Base-by-base conservation (phyloP, 2,329 filamentous ascomycete species). In the Fusarium keratoplasticum region DNA sequence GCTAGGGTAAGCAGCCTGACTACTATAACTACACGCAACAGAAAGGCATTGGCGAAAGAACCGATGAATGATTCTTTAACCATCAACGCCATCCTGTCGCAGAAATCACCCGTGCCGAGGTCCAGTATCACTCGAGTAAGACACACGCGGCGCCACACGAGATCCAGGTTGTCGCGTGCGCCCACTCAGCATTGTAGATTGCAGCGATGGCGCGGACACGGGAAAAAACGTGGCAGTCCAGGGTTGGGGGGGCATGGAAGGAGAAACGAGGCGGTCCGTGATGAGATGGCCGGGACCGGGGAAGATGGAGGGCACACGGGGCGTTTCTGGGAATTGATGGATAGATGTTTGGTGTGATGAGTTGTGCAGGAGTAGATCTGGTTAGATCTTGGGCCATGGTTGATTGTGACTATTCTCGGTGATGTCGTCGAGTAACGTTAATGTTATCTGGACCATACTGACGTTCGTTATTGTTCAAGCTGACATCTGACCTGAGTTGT, bases 221-320 rank as follows among this genome's bases (percentile, higher is more conserved):
- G 57, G 25, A 6, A 44, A 76, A 75, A 79, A 79, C 77, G 75
- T 79, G 78, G 77, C 75, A 61, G 69, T 52, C 69, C 62, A 60
- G 77, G 77, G 75, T 72, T 72, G 67, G 58, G 57, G 57, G 59
- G 27, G 14, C 58, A 66, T 70, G 54, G 54, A 72, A 66, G 25
- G 31, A 71, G 66, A 61, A 65, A 62, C 61, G 71, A 74, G 57
- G 67, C 67, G 71, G 70, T 33, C 73, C 68, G 70, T 70, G 68
- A 67, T 54, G 68, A 76, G 73, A 69, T 74, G 60, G 54, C 50
- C 66, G 57, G 72, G 65, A 65, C 59, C 58, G 66, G 72, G 71
- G 62, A 25, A 20, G 27, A n/a, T 64, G n/a, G 40, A 60, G n/a
- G 57, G 36, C 27, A 42, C 57, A 58, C 10, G 55, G 54, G 44